Conservation (phyloP, 228 moss, liverwort and hornwort species). For the Sphagnum fallax region DNA sequence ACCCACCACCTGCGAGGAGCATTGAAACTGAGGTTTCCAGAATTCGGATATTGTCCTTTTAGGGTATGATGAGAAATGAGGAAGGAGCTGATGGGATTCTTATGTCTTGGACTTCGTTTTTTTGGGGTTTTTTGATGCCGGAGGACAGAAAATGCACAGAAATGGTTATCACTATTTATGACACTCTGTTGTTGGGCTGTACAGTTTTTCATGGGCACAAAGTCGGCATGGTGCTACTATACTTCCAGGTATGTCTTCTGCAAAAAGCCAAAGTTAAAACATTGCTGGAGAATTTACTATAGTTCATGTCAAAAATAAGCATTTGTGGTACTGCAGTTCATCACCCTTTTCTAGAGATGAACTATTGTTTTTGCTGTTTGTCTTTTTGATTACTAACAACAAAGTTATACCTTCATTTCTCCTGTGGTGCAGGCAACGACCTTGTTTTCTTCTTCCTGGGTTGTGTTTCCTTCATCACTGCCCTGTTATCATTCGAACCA, state of each 20-base stretch:
- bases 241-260: slow-evolving; percentile 14
- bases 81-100: too few relatives aligned
- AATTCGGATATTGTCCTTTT: too few relatives aligned
- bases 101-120: too few relatives aligned
- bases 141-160: slow-evolving; percentile 9
- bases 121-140: too few relatives aligned
- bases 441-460: slow-evolving; percentile 30
- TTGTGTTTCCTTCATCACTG: slow-evolving; percentile 8
- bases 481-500: slow-evolving; percentile 7
- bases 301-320: background rate
- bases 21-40: too few relatives aligned
- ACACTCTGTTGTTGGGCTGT: slow-evolving; percentile 1
- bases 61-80: too few relatives aligned
- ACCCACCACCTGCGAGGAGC: too few relatives aligned
- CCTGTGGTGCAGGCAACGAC: slow-evolving; percentile 18
- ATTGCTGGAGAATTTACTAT: background rate
- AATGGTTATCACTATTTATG: background rate
- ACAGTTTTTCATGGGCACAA: slow-evolving; percentile 36
- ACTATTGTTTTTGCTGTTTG: background rate
- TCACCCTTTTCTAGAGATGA: background rate
- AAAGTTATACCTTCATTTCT: background rate
- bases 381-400: background rate
- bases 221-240: slow-evolving; percentile 15
- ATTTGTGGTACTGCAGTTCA: background rate
- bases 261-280: background rate